Evolutionary conservation across 345 rosid species (phyloP).

Genomic region (Arabis alpina): DNA sequence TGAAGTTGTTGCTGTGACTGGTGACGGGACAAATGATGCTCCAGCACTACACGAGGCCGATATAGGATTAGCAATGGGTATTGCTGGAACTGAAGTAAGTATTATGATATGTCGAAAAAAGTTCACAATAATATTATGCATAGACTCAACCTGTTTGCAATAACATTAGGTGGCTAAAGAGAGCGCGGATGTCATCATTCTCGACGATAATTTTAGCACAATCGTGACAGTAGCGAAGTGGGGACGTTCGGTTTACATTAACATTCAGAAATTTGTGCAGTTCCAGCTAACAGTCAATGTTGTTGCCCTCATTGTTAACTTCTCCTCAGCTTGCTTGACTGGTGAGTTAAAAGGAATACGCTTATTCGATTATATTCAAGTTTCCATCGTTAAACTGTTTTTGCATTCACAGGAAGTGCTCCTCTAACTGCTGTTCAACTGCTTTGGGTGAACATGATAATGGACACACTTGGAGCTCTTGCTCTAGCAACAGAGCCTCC

Average conservation of each 20-base stretch:
- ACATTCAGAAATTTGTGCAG: constrained; percentile 93
- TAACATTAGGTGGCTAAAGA: constrained; percentile 82
- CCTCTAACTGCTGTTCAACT: constrained; percentile 83
- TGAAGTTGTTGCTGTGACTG: constrained; percentile 89
- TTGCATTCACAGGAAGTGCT: constrained; percentile 55
- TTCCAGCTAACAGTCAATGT: constrained; percentile 91
- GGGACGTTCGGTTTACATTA: constrained; percentile 92
- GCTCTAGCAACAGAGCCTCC: constrained; percentile 91
- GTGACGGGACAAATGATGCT: constrained; percentile 97
- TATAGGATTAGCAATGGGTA: constrained; percentile 96
- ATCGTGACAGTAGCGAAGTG: constrained; percentile 92
- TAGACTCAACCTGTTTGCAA: neutral
- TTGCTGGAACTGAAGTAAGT: constrained; percentile 89
- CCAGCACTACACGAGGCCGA: constrained; percentile 97
- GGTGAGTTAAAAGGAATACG: constrained; percentile 44
- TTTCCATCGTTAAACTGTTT: neutral
- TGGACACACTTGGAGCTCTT: constrained; percentile 86
- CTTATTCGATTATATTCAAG: neutral
- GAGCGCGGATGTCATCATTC: constrained; percentile 91
- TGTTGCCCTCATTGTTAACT: constrained; percentile 83
- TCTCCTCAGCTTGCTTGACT: constrained; percentile 89
- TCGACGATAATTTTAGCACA: constrained; percentile 92
- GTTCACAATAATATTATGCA: neutral
- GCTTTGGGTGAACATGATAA: constrained; percentile 87
- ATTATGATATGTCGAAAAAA: neutral